Conservation (phyloP, 78 protist genomes). For the Capsaspora owczarzaki region DNA sequence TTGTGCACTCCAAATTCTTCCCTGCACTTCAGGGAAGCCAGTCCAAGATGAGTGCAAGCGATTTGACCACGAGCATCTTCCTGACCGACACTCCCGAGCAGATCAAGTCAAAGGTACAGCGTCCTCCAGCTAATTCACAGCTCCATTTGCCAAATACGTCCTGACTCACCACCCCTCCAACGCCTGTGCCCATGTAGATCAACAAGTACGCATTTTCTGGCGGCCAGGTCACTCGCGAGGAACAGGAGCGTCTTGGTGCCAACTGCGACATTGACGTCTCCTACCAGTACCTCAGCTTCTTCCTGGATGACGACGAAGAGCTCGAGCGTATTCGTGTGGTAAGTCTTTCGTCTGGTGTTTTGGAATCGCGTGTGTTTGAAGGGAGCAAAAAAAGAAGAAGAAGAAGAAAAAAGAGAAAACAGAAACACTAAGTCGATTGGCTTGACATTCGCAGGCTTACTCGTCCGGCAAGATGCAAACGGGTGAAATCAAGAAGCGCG, state of each 20-base stretch:
- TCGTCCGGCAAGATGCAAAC: constrained; percentile 73
- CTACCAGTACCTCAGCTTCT: constrained; percentile 77
- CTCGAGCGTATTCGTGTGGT: constrained; percentile 52
- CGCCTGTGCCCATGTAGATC: constrained; percentile 35
- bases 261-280: constrained; percentile 69
- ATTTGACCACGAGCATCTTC: constrained; percentile 70
- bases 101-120: constrained; percentile 65
- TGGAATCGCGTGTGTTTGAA: neutral
- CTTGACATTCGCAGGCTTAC: constrained; percentile 37
- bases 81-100: constrained; percentile 86
- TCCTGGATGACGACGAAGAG: constrained; percentile 80
- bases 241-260: constrained; percentile 55
- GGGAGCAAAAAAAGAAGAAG: too few species aligned
- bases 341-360: neutral
- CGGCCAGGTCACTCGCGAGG: constrained; percentile 86
- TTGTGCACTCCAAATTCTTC: constrained; percentile 88
- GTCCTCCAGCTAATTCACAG: neutral
- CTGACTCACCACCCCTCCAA: neutral
- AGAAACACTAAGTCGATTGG: too few species aligned
- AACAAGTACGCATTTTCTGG: constrained; percentile 91
- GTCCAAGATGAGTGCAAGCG: constrained; percentile 89
- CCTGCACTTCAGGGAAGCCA: constrained; percentile 81
- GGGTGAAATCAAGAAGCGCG: constrained; percentile 71
- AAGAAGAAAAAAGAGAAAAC: too few species aligned
- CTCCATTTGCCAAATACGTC: neutral